Percentiles rank a stretch among this genome's conserved stretches.
Conservation (phyloP, 2,329 filamentous ascomycete species). For the Talaromyces pinophilus region DNA sequence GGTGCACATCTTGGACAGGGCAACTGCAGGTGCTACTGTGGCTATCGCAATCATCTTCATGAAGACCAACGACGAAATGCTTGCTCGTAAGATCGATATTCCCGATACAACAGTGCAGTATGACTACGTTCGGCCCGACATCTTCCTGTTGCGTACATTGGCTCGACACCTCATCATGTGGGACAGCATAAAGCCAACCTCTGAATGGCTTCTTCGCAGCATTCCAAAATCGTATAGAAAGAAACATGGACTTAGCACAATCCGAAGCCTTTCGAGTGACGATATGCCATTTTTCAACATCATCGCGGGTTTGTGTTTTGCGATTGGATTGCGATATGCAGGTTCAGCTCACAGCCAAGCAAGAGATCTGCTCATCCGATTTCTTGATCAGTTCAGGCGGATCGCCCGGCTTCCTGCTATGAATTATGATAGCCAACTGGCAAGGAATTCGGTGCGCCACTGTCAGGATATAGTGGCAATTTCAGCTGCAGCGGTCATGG, state of each 20-base stretch:
- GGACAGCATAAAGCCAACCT: constrained; percentile 73
- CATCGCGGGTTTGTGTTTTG: constrained; percentile 82
- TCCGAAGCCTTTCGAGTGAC: constrained; percentile 68
- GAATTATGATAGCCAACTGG: constrained; percentile 80
- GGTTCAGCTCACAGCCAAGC: constrained; percentile 70
- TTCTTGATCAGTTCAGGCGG: constrained; percentile 82
- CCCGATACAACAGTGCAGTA: constrained; percentile 89
- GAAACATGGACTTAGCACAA: constrained; percentile 60
- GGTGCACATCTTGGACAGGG: constrained; percentile 89
- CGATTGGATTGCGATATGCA: constrained; percentile 69
- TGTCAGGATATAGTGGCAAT: constrained; percentile 87
- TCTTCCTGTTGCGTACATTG: constrained; percentile 84
- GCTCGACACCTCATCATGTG: constrained; percentile 92
- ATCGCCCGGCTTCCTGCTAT: constrained; percentile 65
- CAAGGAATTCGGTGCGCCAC: constrained; percentile 80
- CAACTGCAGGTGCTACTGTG: constrained; percentile 88
- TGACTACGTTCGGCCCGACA: constrained; percentile 91
- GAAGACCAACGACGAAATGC: constrained; percentile 85
- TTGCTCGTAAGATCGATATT: constrained; percentile 90
- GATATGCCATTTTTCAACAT: constrained; percentile 95
- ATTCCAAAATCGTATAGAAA: constrained; percentile 70
- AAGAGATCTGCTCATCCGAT: constrained; percentile 77
- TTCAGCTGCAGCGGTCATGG: constrained; percentile 86
- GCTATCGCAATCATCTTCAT: constrained; percentile 91
- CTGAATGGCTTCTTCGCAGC: constrained; percentile 73